Base-by-base conservation (phyloP, 73 alveolate species). In the Symbiodinium pilosum region DNA sequence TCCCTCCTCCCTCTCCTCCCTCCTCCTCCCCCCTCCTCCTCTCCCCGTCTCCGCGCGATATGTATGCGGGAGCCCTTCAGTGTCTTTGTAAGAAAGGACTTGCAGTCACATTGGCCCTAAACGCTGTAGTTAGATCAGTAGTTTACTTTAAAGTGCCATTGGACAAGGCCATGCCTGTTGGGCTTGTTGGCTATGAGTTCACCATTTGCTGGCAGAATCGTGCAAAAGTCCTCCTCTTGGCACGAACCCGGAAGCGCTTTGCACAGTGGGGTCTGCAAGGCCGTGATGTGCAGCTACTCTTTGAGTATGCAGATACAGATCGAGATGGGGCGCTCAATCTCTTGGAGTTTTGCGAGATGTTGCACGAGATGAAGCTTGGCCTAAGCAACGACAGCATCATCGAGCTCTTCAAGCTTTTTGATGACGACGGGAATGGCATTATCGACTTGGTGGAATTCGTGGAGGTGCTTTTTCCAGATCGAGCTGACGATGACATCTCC, bases 171-270 rank as follows among this genome's bases (percentile, higher is more conserved):
- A 64, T 64, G 81, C 81, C 81, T 38, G 81, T 64, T n/a, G 81
- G 81, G 81, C 81, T 64, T 20, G 81, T 64, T 14, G 81, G 81
- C 12, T 64, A 64, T 38, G 81, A 64, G 81, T 64, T 64, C 81
- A 64, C 81, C 12, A 38, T 64, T 64, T 64, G 81, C 34, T 64
- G 81, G 81, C 81, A 64, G 81, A 64, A 64, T 64, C 81, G 81
- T 24, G 81, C 81, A 14, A 64, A 9, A 64, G 81, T 64, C 18
- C 81, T 64, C 81, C 81, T 64, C 2, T 28, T 64, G 12, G 81
- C 81, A 14, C 81, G 81, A 38, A 38, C 81, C 12, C 81, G 81
- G 39, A 64, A 64, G 38, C 81, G 81, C 81, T 64, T 64, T 38
- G 81, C 81, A 38, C 81, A 64, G 81, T 64, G 81, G 81, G 81